A percentile compares a stretch with the other conserved stretches of the same genome.
phyloP scores from a whole-genome alignment of 1,284 basidiomycete genomes.

The Ceratobasidium sp. region DNA sequence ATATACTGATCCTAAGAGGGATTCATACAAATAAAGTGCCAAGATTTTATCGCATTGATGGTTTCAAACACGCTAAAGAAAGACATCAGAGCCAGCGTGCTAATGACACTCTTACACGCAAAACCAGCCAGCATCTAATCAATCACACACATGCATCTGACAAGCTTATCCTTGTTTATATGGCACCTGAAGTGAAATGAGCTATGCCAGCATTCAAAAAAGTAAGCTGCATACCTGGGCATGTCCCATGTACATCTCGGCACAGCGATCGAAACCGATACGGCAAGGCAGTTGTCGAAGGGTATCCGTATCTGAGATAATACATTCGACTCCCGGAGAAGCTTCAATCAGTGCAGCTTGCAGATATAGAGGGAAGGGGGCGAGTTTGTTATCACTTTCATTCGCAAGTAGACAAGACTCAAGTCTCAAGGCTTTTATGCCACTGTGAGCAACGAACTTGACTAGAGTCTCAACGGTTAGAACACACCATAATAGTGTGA shows the following conservation, averaged over 20 bases:
- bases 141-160: too few species aligned
- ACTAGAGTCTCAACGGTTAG: not conserved
- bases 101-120: too few species aligned
- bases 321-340: not conserved
- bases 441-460: not conserved
- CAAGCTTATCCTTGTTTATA: too few species aligned
- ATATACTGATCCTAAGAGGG: too few species aligned
- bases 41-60: too few species aligned
- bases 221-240: too few species aligned
- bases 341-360: not conserved
- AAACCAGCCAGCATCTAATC: too few species aligned
- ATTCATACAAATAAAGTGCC: too few species aligned
- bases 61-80: too few species aligned
- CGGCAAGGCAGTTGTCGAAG: not conserved
- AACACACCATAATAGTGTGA: not conserved
- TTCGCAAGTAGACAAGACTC: not conserved
- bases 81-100: too few species aligned
- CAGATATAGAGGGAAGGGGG: not conserved
- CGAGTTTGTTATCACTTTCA: not conserved
- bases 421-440: not conserved
- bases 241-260: not conserved
- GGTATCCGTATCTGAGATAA: not conserved
- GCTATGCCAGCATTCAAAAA: too few species aligned
- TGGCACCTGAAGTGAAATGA: too few species aligned
- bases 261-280: not conserved